Evolutionary conservation across 108 stramenopile genomes (phyloP), one percentile per base, ranked within the genome.

Genomic region (Fistulifera pelliculosa): DNA sequence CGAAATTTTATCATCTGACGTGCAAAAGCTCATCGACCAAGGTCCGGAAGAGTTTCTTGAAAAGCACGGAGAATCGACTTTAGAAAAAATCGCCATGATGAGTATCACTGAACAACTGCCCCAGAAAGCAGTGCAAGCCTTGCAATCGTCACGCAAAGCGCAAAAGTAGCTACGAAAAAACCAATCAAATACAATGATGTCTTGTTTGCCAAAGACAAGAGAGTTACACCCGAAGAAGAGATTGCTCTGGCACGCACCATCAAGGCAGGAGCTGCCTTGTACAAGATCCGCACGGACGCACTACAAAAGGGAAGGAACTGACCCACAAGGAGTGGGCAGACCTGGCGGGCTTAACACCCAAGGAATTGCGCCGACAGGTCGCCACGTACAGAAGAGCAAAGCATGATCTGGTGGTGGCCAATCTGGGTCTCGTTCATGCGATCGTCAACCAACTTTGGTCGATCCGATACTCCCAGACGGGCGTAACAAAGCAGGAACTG

Each of bases 381-480:
- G 60, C 71, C 23, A 69, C 79, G 21, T 86, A 93, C 48, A 72
- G 86, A 12, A 41, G 47, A 10, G 87, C 84, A 40, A 87, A 88
- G 69, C 77, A 86, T 27, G 44, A 76, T 25, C 52, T 93, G 18
- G 86, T 88, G 13, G 59, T 65, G 49, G 73, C 80, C 54, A 93
- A 93, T 58, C 73, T 93, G 56, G 85, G 87, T 10, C 58, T 88
- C 47, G 91, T 93, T 10, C 72, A 84, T 51, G 78, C 87, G 26
- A 80, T 89, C 0, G 81, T 86, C 2, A 74, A 72, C 40, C 62
- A 69, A 24, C 54, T 68, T 24, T 83, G 71, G 62, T 24, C 39
- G 11, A 58, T 41, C 16, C 57, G 58, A 41, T 42, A 53, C 10
- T 61, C 51, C 10, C 16, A 27, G 4, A 47, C 49, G 26, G 74